Conservation (phyloP, 345 rosid genomes). For the Heritiera littoralis region DNA sequence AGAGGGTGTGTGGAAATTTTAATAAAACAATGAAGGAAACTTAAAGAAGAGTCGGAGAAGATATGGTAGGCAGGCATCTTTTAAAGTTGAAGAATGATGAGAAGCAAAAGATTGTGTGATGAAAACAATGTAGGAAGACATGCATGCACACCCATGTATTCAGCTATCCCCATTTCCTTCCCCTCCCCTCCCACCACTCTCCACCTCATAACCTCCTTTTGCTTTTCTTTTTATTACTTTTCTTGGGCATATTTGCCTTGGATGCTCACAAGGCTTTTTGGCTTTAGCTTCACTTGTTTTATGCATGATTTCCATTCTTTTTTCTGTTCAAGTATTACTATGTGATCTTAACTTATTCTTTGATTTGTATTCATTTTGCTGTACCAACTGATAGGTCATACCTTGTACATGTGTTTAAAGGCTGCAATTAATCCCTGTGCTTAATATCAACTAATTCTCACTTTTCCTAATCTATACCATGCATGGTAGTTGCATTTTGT, state of each 20-base stretch:
- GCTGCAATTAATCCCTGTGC: conserved; percentile 15
- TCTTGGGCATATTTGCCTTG: conserved; percentile 34
- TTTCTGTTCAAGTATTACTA: neutral
- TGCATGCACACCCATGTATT: conserved; percentile 37
- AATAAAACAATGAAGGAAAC: conserved; percentile 34
- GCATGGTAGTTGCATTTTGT: neutral
- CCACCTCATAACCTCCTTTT: conserved; percentile 21
- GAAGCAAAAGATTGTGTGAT: conserved; percentile 25
- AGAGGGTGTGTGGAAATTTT: neutral
- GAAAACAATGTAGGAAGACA: conserved; percentile 29
- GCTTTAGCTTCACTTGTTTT: conserved; percentile 19
- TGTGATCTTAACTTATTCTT: neutral
- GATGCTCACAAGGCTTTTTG: conserved; percentile 33
- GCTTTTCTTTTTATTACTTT: conserved; percentile 25
- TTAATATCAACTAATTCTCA: neutral
- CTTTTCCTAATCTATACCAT: neutral
- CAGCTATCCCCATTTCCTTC: neutral
- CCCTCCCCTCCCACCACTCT: no score
- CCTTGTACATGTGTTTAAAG: conserved; percentile 10
- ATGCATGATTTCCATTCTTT: no score
- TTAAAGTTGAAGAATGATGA: conserved; percentile 32
- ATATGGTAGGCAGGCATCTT: conserved; percentile 70
- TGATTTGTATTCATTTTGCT: neutral
- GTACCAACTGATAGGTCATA: neutral
- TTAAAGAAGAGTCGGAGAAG: conserved; percentile 53